A percentile compares a stretch with the other conserved stretches of the same genome.
phyloP scores from a whole-genome alignment of 352 stramenopile genomes.

The Phytopythium chamaehyphon region DNA sequence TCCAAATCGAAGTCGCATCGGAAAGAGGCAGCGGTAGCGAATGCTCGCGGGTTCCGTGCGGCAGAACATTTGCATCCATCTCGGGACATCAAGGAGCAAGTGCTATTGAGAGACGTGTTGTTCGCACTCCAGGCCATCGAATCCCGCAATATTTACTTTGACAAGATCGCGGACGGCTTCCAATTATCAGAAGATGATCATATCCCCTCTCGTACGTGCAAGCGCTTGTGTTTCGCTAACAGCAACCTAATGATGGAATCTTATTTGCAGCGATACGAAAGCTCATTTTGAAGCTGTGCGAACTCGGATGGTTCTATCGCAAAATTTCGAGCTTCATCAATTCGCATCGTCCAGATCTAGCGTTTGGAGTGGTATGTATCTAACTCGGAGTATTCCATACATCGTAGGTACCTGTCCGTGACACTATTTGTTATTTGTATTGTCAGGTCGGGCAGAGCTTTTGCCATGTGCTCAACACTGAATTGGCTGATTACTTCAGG shows the following conservation, averaged over 20 bases:
- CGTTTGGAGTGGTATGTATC: slow-evolving; percentile 65
- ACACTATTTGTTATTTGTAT: slow-evolving; percentile 4
- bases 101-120: slow-evolving; percentile 89
- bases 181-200: slow-evolving; percentile 74
- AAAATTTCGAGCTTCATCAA: slow-evolving; percentile 81
- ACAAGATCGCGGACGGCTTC: slow-evolving; percentile 67
- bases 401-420: too few species aligned
- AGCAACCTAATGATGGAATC: not conserved
- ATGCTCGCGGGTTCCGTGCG: slow-evolving; percentile 4
- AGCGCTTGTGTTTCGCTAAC: not conserved
- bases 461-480: slow-evolving; percentile 86
- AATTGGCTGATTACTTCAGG: slow-evolving; percentile 91
- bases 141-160: slow-evolving; percentile 86
- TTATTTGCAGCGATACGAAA: slow-evolving; percentile 85
- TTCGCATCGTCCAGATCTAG: slow-evolving; percentile 64
- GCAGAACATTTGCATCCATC: not conserved
- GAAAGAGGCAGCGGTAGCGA: not conserved
- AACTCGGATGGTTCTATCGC: slow-evolving; percentile 89
- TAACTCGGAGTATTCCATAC: too few species aligned
- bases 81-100: slow-evolving; percentile 71
- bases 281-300: slow-evolving; percentile 77
- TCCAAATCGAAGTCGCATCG: slow-evolving; percentile 17
- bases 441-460: slow-evolving; percentile 84
- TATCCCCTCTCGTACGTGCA: slow-evolving; percentile 69
- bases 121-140: slow-evolving; percentile 93